Evolutionary conservation across 1,284 basidiomycete genomes (phyloP).

Genomic region (Dichomitus squalens): DNA sequence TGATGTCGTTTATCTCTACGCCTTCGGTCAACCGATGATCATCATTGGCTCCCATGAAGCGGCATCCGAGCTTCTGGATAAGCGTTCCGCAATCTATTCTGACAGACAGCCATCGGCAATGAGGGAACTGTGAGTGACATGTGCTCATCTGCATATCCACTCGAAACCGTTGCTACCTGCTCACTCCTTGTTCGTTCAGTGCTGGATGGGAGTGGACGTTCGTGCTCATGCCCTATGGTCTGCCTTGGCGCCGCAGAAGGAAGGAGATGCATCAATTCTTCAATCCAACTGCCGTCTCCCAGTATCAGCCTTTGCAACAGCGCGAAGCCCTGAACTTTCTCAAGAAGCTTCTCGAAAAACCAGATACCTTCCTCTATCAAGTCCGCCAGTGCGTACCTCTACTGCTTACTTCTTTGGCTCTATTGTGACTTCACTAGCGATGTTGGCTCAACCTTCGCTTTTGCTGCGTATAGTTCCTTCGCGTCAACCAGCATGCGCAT

Average conservation of each 20-base stretch:
- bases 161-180: not conserved
- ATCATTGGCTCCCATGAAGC: conserved; percentile 11
- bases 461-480: conserved; percentile 1
- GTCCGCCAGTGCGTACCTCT: conserved; percentile 9
- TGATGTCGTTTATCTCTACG: conserved; percentile 14
- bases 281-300: conserved; percentile 5
- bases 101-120: conserved; percentile 9
- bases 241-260: conserved; percentile 5
- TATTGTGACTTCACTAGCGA: not conserved
- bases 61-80: conserved; percentile 22
- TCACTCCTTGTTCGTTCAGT: not conserved
- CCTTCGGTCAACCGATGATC: conserved; percentile 14
- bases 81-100: conserved; percentile 18
- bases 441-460: not conserved
- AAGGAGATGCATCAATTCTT: conserved; percentile 9
- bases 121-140: conserved; percentile 14
- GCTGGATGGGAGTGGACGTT: conserved; percentile 2
- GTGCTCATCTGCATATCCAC: not conserved
- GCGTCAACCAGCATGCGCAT: conserved; percentile 1
- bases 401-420: not conserved
- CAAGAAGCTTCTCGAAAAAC: not conserved
- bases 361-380: conserved; percentile 3
- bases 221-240: conserved; percentile 5
- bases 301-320: conserved; percentile 4
- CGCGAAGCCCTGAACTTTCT: conserved; percentile 6